Evolutionary conservation across 371 early-diverging fungal species (phyloP).

Genomic region (Chytridium lagenaria): DNA sequence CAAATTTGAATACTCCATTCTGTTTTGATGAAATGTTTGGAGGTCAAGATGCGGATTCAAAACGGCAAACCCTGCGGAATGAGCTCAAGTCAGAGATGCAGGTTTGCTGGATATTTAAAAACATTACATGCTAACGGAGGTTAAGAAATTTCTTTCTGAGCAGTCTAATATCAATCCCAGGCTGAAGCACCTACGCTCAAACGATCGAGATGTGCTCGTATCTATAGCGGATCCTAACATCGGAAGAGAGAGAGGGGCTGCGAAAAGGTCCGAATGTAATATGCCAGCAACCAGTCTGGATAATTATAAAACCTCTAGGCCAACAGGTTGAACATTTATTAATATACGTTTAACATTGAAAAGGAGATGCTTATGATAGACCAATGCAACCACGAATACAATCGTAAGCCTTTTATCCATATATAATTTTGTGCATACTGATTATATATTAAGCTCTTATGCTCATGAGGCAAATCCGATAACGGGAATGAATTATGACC

Average conservation of each 20-base stretch:
- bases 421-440: too few relatives aligned
- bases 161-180: background rate
- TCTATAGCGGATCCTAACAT: background rate
- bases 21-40: too few relatives aligned
- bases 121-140: background rate
- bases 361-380: too few relatives aligned
- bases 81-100: background rate
- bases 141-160: constrained; percentile 1
- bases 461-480: too few relatives aligned
- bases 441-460: too few relatives aligned
- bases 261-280: background rate
- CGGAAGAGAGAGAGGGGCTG: too few relatives aligned
- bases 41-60: too few relatives aligned
- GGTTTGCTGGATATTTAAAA: background rate
- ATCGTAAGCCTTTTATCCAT: too few relatives aligned
- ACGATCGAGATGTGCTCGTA: background rate
- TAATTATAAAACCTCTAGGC: background rate
- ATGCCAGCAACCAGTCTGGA: background rate
- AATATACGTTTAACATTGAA: too few relatives aligned
- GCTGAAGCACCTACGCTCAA: background rate
- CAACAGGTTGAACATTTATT: too few relatives aligned
- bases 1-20: background rate
- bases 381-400: too few relatives aligned
- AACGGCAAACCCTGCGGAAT: background rate
- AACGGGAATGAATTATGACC: too few relatives aligned